phyloP scores from a whole-genome alignment of 2,329 filamentous ascomycete genomes.

The Saccharata proteae region DNA sequence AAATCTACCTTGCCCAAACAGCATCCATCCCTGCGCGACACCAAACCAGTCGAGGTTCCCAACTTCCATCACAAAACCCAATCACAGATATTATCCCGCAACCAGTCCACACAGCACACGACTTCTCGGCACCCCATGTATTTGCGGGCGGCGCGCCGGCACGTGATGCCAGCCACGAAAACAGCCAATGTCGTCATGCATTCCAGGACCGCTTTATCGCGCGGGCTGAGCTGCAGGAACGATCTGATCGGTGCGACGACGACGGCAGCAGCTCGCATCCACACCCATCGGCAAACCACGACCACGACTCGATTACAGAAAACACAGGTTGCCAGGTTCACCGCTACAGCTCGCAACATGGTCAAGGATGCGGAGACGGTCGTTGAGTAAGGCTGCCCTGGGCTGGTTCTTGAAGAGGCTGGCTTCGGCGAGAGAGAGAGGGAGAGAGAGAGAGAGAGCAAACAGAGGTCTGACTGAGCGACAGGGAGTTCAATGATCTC shows the following conservation, averaged over 20 bases:
- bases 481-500: constrained; percentile 50
- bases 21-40: no score
- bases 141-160: no score
- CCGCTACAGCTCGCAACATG: constrained; percentile 24
- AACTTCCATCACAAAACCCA: no score
- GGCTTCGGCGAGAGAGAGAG: background rate
- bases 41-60: no score
- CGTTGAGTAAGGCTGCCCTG: constrained; percentile 28
- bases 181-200: constrained; percentile 8
- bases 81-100: no score
- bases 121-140: no score
- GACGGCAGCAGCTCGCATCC: background rate
- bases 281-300: background rate
- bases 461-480: background rate
- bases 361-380: constrained; percentile 41
- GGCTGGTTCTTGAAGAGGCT: background rate
- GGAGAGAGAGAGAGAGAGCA: background rate
- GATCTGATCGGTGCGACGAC: background rate
- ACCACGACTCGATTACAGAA: background rate
- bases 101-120: no score
- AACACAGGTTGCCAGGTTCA: background rate
- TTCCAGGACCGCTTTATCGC: background rate
- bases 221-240: background rate
- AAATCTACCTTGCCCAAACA: no score
- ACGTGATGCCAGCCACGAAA: no score